A percentile compares a stretch with the other conserved stretches of the same genome.
phyloP scores from a whole-genome alignment of 495 filamentous ascomycete species.

The Aspergillus cristatus region DNA sequence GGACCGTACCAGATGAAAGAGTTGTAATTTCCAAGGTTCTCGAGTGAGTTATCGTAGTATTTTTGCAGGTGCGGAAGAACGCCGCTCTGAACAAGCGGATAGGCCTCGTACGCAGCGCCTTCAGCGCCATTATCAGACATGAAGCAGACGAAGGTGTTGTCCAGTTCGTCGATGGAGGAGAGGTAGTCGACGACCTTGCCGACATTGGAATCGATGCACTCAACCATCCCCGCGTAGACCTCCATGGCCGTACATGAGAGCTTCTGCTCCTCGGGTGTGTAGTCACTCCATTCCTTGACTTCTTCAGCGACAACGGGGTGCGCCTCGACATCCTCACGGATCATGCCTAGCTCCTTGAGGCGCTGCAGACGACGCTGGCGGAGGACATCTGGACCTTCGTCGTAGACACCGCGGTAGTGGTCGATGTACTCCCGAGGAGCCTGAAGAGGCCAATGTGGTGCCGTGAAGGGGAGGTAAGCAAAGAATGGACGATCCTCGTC shows the following conservation, averaged over 20 bases:
- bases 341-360: slow-evolving; percentile 44
- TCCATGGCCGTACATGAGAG: slow-evolving; percentile 51
- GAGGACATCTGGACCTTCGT: slow-evolving; percentile 46
- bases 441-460: slow-evolving; percentile 55
- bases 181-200: slow-evolving; percentile 50
- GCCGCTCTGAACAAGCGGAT: slow-evolving; percentile 44
- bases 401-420: slow-evolving; percentile 48
- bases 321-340: slow-evolving; percentile 40
- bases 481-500: slow-evolving; percentile 48
- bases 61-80: slow-evolving; percentile 47
- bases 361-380: slow-evolving; percentile 39
- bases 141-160: slow-evolving; percentile 57
- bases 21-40: slow-evolving; percentile 52
- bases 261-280: slow-evolving; percentile 39
- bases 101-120: slow-evolving; percentile 51
- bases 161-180: slow-evolving; percentile 45
- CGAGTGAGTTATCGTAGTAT: slow-evolving; percentile 53
- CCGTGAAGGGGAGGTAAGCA: slow-evolving; percentile 50
- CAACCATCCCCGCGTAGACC: slow-evolving; percentile 55
- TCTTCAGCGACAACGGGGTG: slow-evolving; percentile 46
- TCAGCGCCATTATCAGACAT: slow-evolving; percentile 61
- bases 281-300: slow-evolving; percentile 43
- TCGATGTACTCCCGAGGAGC: slow-evolving; percentile 42
- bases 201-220: slow-evolving; percentile 52
- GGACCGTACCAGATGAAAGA: slow-evolving; percentile 60